These are phyloP conservation scores for Penicillium sp. DNA, from an alignment of 2,329 filamentous ascomycete genomes.

Conservation along the genomic window DNA sequence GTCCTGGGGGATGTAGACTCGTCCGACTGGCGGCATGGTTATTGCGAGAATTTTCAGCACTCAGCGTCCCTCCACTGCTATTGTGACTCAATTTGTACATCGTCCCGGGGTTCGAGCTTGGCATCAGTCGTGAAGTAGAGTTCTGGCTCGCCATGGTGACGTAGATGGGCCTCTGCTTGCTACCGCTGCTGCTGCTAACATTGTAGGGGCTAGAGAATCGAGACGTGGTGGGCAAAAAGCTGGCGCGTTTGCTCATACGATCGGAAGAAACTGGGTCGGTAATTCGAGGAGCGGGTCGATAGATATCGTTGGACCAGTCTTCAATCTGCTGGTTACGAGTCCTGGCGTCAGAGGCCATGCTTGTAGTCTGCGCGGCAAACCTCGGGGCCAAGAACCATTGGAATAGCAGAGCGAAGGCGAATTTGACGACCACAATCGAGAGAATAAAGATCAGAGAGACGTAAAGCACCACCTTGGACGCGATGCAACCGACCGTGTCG, in stretches of 20 bases:
- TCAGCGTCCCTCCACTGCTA: conserved; percentile 58
- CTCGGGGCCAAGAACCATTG: conserved; percentile 93
- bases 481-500: conserved; percentile 94
- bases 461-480: conserved; percentile 94
- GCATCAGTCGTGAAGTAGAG: conserved; percentile 70
- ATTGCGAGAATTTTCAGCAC: conserved; percentile 44
- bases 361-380: conserved; percentile 83
- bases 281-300: conserved; percentile 81
- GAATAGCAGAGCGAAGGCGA: conserved; percentile 85
- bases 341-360: conserved; percentile 76
- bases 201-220: conserved; percentile 91
- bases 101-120: conserved; percentile 53
- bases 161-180: conserved; percentile 59
- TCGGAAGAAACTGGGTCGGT: conserved; percentile 73
- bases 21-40: conserved; percentile 46
- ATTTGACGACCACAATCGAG: conserved; percentile 81
- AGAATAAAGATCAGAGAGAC: conserved; percentile 90
- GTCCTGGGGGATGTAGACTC: conserved; percentile 63
- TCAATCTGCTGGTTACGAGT: conserved; percentile 92
- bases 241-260: conserved; percentile 75
- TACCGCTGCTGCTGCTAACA: conserved; percentile 49
- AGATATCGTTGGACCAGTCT: conserved; percentile 97
- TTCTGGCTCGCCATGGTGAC: conserved; percentile 96
- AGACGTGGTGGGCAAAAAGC: conserved; percentile 90
- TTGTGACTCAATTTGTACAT: conserved; percentile 67